These are phyloP conservation scores for Aureobasidium zeae DNA, from an alignment of 2,329 filamentous ascomycete species.

Conservation along the genomic window DNA sequence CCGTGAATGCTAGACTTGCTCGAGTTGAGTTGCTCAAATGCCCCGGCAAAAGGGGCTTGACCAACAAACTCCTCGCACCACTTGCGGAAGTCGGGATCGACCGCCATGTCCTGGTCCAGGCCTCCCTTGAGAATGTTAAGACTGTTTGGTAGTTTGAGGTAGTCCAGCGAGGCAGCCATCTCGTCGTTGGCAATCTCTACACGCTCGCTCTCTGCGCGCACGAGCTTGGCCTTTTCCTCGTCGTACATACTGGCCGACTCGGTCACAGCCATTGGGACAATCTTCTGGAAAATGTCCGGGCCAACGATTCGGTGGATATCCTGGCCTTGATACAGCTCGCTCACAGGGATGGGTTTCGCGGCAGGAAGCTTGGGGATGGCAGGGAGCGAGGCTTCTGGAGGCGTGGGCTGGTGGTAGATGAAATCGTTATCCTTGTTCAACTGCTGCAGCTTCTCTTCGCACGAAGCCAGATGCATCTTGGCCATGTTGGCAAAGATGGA, in stretches of 20 bases:
- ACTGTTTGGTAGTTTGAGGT: slow-evolving; percentile 79
- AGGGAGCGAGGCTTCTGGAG: slow-evolving; percentile 70
- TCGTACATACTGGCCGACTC: slow-evolving; percentile 96
- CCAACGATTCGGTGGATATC: slow-evolving; percentile 96
- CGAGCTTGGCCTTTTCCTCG: slow-evolving; percentile 93
- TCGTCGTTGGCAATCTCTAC: slow-evolving; percentile 90
- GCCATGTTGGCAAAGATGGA: slow-evolving; percentile 66
- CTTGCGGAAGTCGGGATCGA: slow-evolving; percentile 81
- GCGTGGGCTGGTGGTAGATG: slow-evolving; percentile 91
- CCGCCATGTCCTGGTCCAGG: slow-evolving; percentile 76
- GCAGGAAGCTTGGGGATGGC: slow-evolving; percentile 85
- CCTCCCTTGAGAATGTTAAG: slow-evolving; percentile 88
- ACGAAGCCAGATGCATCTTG: slow-evolving; percentile 68
- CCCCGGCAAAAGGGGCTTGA: slow-evolving; percentile 66
- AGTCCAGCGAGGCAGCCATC: slow-evolving; percentile 91
- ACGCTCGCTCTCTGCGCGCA: slow-evolving; percentile 85
- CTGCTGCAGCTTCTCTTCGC: slow-evolving; percentile 70
- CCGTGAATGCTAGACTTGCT: slow-evolving; percentile 68
- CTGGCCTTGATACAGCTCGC: slow-evolving; percentile 91
- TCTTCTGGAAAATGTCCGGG: slow-evolving; percentile 92
- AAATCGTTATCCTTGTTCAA: slow-evolving; percentile 92
- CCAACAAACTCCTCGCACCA: slow-evolving; percentile 93
- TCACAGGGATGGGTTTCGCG: slow-evolving; percentile 93
- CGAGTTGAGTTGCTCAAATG: slow-evolving; percentile 68
- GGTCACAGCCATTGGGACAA: slow-evolving; percentile 90